Evolutionary conservation across 129 eudicot genomes (phyloP), one percentile per base, ranked within the genome.

Genomic region (carrot (Daucus carota)): DNA sequence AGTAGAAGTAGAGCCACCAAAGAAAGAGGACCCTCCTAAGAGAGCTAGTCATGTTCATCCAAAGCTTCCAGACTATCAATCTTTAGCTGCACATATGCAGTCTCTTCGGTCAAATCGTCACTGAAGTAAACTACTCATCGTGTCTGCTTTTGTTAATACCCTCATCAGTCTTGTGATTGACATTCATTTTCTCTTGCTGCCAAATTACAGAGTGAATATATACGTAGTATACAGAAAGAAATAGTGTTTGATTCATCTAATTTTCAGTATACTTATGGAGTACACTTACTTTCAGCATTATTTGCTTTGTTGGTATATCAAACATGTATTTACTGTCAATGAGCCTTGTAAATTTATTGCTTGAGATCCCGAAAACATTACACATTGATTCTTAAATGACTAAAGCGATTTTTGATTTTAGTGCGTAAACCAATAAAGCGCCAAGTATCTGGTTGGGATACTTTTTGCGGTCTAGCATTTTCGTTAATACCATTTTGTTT

Each of bases 11-110:
- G 59, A 75, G 75, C 54, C 77, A 36, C 81, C 86, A n/a, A 48
- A 38, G 14, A 81, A 82, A 47, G 87, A 67, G 57, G 87, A 79
- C 47, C 70, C 80, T 73, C 66, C 57, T 4, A 85, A 84, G 83
- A 84, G 80, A 75, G 89, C 97, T 20, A 89, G 90, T 76, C 97
- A 93, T 82, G 97, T 93, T 72, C 98, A 90, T 81, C 97, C 97
- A 69, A 93, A 93, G 82, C 97, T 93, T 77, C 97, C 97, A 6
- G 97, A 93, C 14, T 93, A 84, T 72, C 96, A 90, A 14, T 65
- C 79, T 40, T 44, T 93, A 42, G 85, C 85, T 46, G 88, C 92
- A 65, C 88, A 85, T 57, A 73, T 93, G 1, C 90, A 87, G 84
- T 80, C 92, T 32, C 73, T 88, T 34, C 78, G 89, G 40, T 76